Conservation (phyloP, 2,329 filamentous ascomycete genomes). For the Cordyceps farinosa region DNA sequence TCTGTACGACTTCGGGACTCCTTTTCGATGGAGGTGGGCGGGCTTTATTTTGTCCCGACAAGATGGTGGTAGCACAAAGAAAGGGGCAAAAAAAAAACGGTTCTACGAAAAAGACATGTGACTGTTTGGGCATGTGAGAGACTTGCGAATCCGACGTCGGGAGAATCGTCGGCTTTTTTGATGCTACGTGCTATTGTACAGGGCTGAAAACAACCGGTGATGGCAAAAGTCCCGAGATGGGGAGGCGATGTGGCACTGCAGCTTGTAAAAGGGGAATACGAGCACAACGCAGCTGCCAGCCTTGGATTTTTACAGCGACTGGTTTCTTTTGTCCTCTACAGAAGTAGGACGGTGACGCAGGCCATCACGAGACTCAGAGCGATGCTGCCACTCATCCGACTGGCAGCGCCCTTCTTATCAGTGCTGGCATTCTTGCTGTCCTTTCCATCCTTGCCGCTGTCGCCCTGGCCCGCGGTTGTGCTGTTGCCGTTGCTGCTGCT, state of each 20-base stretch:
- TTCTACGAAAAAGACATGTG: not conserved
- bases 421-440: constrained; percentile 1
- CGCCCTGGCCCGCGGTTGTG: not conserved
- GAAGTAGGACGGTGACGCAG: not conserved
- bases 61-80: no score
- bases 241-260: not conserved
- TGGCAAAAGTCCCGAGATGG: no score
- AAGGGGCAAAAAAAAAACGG: not conserved
- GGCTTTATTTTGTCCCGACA: no score
- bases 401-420: not conserved
- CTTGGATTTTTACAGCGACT: not conserved
- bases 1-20: no score
- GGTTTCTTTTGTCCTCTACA: not conserved
- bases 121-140: not conserved
- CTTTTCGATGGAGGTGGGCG: no score
- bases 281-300: no score
- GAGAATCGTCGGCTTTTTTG: not conserved
- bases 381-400: not conserved
- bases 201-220: not conserved
- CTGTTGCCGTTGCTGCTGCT: constrained; percentile 46
- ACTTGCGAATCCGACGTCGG: not conserved
- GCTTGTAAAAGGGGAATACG: not conserved
- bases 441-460: constrained; percentile 1
- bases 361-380: constrained; percentile 1
- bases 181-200: not conserved